A percentile compares a stretch with the other conserved stretches of the same genome.
These are phyloP conservation scores for Suillus sp. DNA, from an alignment of 768 basidiomycete species.

Conservation along the genomic window DNA sequence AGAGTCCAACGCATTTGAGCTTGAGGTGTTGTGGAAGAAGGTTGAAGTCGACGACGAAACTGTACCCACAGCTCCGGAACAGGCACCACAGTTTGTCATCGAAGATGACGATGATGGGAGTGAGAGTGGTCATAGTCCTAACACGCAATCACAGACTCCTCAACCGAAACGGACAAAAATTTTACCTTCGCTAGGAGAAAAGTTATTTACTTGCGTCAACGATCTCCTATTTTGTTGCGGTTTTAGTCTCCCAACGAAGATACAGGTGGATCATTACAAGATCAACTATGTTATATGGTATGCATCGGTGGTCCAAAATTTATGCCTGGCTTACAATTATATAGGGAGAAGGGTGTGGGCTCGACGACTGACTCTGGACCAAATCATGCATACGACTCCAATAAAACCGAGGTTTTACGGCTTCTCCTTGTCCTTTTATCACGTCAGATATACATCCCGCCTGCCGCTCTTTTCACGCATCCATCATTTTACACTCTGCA, in stretches of 20 bases:
- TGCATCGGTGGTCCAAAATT: slow-evolving; percentile 27
- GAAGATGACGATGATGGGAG: slow-evolving; percentile 75
- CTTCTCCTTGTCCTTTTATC: slow-evolving; percentile 88
- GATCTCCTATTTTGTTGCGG: slow-evolving; percentile 94
- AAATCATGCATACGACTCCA: slow-evolving; percentile 64
- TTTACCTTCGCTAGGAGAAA: slow-evolving; percentile 79
- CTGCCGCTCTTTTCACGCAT: slow-evolving; percentile 65
- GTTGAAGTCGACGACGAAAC: slow-evolving; percentile 47
- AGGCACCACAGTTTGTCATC: slow-evolving; percentile 78
- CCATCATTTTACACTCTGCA: slow-evolving; percentile 79
- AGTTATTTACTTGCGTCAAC: slow-evolving; percentile 74
- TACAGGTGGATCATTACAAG: slow-evolving; percentile 79
- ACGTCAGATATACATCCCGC: slow-evolving; percentile 83
- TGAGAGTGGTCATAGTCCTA: slow-evolving; percentile 41
- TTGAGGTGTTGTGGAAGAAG: slow-evolving; percentile 82
- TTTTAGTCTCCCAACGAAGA: slow-evolving; percentile 81
- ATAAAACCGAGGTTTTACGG: slow-evolving; percentile 88
- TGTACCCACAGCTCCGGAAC: slow-evolving; percentile 23
- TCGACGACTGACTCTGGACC: slow-evolving; percentile 76
- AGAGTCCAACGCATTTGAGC: slow-evolving; percentile 72
- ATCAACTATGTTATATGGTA: slow-evolving; percentile 90
- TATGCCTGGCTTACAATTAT: slow-evolving; percentile 13
- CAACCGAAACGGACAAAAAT: slow-evolving; percentile 43
- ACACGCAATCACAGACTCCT: slow-evolving; percentile 18
- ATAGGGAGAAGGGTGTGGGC: slow-evolving; percentile 94